A percentile compares a stretch with the other conserved stretches of the same genome.
These are phyloP conservation scores for Penicillium egyptiacum DNA, from an alignment of 495 filamentous ascomycete genomes.

Conservation along the genomic window DNA sequence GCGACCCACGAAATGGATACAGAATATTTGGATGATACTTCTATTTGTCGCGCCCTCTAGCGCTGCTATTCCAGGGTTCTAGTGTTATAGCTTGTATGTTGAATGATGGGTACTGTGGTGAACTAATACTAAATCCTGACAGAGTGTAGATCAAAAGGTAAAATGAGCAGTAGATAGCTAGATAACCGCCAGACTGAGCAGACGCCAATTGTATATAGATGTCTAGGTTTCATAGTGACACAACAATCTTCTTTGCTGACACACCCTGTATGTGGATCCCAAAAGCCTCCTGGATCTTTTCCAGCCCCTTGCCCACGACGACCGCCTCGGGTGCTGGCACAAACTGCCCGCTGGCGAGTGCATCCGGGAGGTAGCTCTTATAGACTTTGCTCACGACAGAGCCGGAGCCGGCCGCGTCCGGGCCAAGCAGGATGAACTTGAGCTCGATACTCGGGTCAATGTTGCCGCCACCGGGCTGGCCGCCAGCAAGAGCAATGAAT, in stretches of 20 bases:
- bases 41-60: too few species aligned
- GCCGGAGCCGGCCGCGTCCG: background rate
- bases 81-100: too few species aligned
- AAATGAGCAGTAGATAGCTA: background rate
- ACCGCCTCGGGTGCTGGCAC: background rate
- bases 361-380: background rate
- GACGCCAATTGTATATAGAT: background rate
- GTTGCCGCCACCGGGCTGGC: background rate
- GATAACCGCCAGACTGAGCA: background rate
- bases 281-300: constrained; percentile 36
- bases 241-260: constrained; percentile 38
- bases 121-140: too few species aligned
- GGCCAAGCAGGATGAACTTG: background rate
- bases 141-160: background rate
- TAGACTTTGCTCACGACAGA: background rate
- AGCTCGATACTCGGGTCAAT: background rate
- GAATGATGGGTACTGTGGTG: too few species aligned
- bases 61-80: too few species aligned
- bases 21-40: too few species aligned
- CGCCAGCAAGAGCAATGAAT: background rate
- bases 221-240: constrained; percentile 5
- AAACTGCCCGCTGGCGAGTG: background rate
- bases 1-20: too few species aligned
- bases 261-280: constrained; percentile 35
- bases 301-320: constrained; percentile 33